Percentiles rank a stretch among this genome's conserved stretches.
phyloP scores from a whole-genome alignment of 140 eudicot genomes.

The Oenanthe javanica region DNA sequence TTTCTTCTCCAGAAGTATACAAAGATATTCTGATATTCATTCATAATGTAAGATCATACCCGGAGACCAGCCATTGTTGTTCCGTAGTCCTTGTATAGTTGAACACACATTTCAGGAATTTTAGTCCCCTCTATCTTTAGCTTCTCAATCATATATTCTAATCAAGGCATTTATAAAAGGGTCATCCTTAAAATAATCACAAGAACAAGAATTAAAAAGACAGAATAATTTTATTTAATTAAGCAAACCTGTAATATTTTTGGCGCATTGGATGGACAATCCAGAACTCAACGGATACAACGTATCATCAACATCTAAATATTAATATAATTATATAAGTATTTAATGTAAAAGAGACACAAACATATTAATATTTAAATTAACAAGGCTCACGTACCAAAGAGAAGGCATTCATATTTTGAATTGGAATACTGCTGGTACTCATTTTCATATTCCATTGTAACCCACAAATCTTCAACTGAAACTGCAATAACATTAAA shows the following conservation, averaged over 20 bases:
- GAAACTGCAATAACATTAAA: not conserved
- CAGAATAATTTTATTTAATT: not conserved
- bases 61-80: conserved; percentile 97
- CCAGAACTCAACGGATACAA: conserved; percentile 83
- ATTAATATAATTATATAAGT: not conserved
- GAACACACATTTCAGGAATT: conserved; percentile 56
- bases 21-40: not conserved
- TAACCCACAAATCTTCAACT: not conserved
- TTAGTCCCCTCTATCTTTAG: conserved; percentile 64
- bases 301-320: conserved; percentile 91
- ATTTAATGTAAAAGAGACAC: not conserved
- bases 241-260: conserved; percentile 64
- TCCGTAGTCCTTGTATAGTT: conserved; percentile 77
- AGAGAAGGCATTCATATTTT: conserved; percentile 77
- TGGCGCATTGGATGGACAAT: conserved; percentile 54
- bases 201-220: not conserved
- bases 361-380: not conserved
- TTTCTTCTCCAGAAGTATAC: not conserved
- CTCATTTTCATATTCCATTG: conserved; percentile 51
- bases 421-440: conserved; percentile 28
- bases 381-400: conserved; percentile 47
- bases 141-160: conserved; percentile 69
- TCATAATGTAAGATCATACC: conserved; percentile 26
- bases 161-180: not conserved
- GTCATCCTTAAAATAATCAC: conserved; percentile 2